Base-by-base conservation (phyloP, 2,329 filamentous ascomycete species). In the Exophiala aquamarina region DNA sequence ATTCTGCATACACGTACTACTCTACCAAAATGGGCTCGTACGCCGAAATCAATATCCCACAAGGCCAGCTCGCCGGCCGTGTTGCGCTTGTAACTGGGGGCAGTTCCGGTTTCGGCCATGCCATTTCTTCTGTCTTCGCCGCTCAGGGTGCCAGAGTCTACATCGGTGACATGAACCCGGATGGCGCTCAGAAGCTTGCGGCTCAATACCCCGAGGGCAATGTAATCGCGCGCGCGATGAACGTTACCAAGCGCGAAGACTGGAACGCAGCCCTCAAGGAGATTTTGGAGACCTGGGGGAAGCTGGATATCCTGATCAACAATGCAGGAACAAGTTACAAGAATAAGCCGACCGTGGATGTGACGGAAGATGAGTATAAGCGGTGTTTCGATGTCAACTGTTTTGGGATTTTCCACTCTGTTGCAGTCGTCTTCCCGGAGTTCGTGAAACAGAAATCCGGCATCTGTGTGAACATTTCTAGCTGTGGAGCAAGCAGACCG, bases 311-410 rank as follows among this genome's bases (percentile, higher is more conserved):
- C 15, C 14, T 51, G 2, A 29, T 54, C 26, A 49, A 50, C 32
- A 54, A 54, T 44, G 50, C 50, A 9, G 47, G 50, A 7, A 44
- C 74, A 63, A 72, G 72, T 20, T 58, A 73, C 32, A 73, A 73
- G 13, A 53, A 53, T 35, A 53, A 66, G 62, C 63, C 69, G 6
- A 70, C 72, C 23, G 59, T 59, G 0, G 69, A 43, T 14, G 46
- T 49, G 2, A 70, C 69, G 3, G 63, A 70, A 6, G 63, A 60
- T 3, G 69, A 72, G 43, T 72, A 67, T 60, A 64, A 71, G 43
- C 64, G 63, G 2, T 66, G 70, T 15, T 69, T 71, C 49, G 61
- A 65, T 29, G 67, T 72, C 34, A 72, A 72, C 32, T 65, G 71
- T 13, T 69, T 68, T 49, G 61, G 63, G 31, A 66, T 71, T 28